Evolutionary conservation across 2,329 filamentous ascomycete species (phyloP), one percentile per base, ranked within the genome.

Genomic region (Pseudogymnoascus destructans): DNA sequence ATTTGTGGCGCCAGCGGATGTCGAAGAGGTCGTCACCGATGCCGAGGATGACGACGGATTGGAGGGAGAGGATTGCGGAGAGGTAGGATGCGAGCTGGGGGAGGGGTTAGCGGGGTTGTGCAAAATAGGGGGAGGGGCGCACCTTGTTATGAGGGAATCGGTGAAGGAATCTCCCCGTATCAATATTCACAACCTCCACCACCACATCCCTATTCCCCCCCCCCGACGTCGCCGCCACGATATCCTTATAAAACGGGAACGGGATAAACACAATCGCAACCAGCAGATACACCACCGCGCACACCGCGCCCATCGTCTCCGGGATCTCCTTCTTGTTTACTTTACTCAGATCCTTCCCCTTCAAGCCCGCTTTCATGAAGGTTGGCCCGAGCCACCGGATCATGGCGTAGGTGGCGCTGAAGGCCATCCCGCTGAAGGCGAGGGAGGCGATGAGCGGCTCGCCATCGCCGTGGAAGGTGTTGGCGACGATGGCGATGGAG

Each of bases 1-100:
- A 90, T 75, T 98, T 98, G 79, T 98, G 92, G 58, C 93, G 86
- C 93, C 93, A 98, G 69, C 93, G 84, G 68, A 98, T 95, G 72
- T 98, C 93, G 73, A 98, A 95, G 57, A 96, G 80, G 73, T 98
- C 93, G 73, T 98, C 93, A 64, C 89, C 88, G 61, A 98, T 85
- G 58, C 93, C 93, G 32, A 98, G 85, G 59, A 97, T 85, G 55
- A 90, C 87, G 62, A 95, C 89, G 49, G 85, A 87, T 73, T 96
- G 90, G 35, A 98, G 81, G 5, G 92, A 95, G 64, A 96, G 85
- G 67, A 97, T 87, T 62, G 91, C 93, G 25, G 93, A 95, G 46
- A 96, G 82, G 71, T 95, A 98, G 7, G 91, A 95, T 35, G 92
- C 91, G 62, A 98, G 85, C 87, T 95, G 67, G 42, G 54, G 17